These are phyloP conservation scores for Verticillium isaacii DNA, from an alignment of 2,329 filamentous ascomycete species.

Conservation along the genomic window DNA sequence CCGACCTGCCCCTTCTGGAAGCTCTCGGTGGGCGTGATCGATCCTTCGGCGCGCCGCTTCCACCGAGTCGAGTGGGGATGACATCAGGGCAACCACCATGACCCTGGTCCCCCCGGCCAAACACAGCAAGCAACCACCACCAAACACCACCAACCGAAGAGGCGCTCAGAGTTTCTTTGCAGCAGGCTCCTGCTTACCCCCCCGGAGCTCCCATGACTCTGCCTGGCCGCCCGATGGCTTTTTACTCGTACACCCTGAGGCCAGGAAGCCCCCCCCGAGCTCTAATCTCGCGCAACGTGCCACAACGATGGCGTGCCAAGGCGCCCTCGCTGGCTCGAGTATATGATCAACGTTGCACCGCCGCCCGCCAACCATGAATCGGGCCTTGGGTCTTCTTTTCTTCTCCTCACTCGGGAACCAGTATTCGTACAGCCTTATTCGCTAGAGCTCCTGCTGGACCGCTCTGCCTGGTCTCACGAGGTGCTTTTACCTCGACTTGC, in stretches of 20 bases:
- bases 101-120: background rate
- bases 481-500: background rate
- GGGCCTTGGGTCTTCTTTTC: background rate
- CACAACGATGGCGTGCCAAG: background rate
- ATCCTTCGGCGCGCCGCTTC: background rate
- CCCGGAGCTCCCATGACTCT: background rate
- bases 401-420: background rate
- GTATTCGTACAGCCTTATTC: background rate
- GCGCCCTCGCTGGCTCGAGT: background rate
- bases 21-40: background rate
- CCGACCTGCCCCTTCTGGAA: background rate
- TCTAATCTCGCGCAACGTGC: background rate
- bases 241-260: background rate
- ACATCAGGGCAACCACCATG: background rate
- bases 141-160: background rate
- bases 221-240: background rate
- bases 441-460: background rate
- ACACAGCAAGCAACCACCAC: background rate
- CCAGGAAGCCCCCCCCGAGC: background rate
- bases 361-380: background rate
- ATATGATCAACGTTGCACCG: background rate
- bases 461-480: background rate
- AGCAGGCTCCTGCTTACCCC: background rate
- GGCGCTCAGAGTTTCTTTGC: background rate
- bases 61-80: background rate